These are phyloP conservation scores for Psilocybe sp. DNA, from an alignment of 768 basidiomycete genomes.

Conservation along the genomic window DNA sequence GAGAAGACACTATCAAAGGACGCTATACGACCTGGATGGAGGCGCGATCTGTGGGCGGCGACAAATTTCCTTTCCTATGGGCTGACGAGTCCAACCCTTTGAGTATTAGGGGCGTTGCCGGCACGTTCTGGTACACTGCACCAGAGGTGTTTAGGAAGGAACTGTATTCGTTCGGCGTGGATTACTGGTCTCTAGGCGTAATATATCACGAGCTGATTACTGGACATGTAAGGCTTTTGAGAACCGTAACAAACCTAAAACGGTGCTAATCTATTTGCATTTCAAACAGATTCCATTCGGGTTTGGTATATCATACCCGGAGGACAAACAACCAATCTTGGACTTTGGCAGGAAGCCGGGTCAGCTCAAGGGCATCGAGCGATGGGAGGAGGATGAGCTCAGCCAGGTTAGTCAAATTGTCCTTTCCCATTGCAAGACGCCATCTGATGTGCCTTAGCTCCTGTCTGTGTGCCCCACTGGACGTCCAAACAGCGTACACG, in stretches of 20 bases:
- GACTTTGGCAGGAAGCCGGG: constrained; percentile 22
- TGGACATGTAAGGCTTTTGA: constrained; percentile 36
- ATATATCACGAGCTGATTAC: constrained; percentile 73
- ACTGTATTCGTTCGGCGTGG: constrained; percentile 36
- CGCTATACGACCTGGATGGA: constrained; percentile 28
- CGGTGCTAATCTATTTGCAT: not conserved
- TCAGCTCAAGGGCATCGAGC: constrained; percentile 18
- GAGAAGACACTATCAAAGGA: constrained; percentile 19
- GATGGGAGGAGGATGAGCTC: constrained; percentile 16
- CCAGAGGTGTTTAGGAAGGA: constrained; percentile 31
- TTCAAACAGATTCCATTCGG: constrained; percentile 21
- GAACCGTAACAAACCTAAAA: not conserved
- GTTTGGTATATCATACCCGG: constrained; percentile 20
- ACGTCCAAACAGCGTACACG: too few relatives aligned
- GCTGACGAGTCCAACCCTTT: constrained; percentile 20
- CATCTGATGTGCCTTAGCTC: not conserved
- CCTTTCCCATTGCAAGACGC: not conserved
- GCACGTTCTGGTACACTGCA: constrained; percentile 31
- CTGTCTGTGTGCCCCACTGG: too few relatives aligned
- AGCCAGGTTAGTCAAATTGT: constrained; percentile 7
- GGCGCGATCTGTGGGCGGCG: constrained; percentile 18
- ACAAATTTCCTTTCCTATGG: constrained; percentile 25
- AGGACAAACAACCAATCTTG: constrained; percentile 18
- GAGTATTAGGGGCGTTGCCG: constrained; percentile 22
- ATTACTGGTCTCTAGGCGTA: constrained; percentile 81